Evolutionary conservation across 441 rosid species (phyloP).

Genomic region (Euphorbia celastroides): DNA sequence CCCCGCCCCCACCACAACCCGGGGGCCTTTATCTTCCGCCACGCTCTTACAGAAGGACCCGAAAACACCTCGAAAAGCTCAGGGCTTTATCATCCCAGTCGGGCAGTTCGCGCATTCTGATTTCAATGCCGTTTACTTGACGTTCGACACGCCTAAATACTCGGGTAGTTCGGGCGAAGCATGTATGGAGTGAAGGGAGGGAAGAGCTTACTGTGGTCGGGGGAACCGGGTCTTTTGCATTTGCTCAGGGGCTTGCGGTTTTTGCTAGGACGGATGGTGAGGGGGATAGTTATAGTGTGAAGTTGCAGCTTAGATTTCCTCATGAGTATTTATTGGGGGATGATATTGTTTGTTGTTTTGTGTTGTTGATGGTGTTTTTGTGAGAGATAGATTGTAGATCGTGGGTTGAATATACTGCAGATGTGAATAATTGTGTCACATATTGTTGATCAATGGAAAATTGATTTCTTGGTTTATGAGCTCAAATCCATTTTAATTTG

Average conservation of each 20-base stretch:
- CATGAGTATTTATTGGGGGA: constrained; percentile 29
- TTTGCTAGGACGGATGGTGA: constrained; percentile 30
- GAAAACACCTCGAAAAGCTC: constrained; percentile 67
- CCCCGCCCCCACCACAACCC: constrained; percentile 14
- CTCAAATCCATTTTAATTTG: too few species aligned
- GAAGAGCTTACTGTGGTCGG: constrained; percentile 62
- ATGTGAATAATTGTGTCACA: too few species aligned
- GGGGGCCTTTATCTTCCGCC: constrained; percentile 57
- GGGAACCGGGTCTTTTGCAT: constrained; percentile 80
- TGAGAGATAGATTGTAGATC: neutral
- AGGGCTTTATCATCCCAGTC: constrained; percentile 64
- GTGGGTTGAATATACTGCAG: too few species aligned
- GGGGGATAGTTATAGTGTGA: constrained; percentile 48
- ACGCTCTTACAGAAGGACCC: constrained; percentile 56
- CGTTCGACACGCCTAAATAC: constrained; percentile 45
- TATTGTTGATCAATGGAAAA: too few species aligned
- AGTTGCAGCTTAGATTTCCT: constrained; percentile 63
- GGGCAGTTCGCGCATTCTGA: constrained; percentile 56
- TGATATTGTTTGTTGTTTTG: neutral
- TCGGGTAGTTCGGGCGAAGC: constrained; percentile 57
- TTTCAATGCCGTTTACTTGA: constrained; percentile 62
- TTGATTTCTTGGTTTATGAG: too few species aligned
- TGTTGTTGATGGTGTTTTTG: too few species aligned
- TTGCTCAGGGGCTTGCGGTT: constrained; percentile 68
- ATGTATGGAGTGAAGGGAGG: constrained; percentile 25